Evolutionary conservation across 2,329 filamentous ascomycete species (phyloP).

Genomic region (Shiraia sp.): DNA sequence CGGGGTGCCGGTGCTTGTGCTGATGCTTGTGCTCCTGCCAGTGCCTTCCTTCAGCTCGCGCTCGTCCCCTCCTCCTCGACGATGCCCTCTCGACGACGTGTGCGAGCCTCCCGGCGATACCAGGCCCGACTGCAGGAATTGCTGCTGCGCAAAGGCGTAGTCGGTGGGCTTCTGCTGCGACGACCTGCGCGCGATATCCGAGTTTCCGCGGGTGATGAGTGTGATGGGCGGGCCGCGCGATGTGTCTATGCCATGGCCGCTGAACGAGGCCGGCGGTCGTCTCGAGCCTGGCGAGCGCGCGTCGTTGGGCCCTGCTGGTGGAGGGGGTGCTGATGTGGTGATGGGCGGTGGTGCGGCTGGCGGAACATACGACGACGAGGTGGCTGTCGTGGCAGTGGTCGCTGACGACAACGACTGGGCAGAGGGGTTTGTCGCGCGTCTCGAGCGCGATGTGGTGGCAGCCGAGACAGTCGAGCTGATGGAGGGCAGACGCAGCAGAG

Average conservation of each 20-base stretch:
- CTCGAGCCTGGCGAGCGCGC: slow-evolving; percentile 38
- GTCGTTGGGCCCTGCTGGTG: slow-evolving; percentile 32
- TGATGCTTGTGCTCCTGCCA: too few relatives aligned
- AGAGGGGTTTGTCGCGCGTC: slow-evolving; percentile 32
- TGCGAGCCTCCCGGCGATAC: slow-evolving; percentile 28
- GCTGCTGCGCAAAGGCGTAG: slow-evolving; percentile 34
- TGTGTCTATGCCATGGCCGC: slow-evolving; percentile 56
- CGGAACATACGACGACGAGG: neutral
- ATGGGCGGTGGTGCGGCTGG: slow-evolving; percentile 32
- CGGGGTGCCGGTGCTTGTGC: slow-evolving; percentile 18
- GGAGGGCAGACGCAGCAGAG: slow-evolving; percentile 39
- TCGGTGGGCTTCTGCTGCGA: slow-evolving; percentile 34
- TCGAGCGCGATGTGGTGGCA: slow-evolving; percentile 24
- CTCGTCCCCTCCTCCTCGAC: slow-evolving; percentile 18
- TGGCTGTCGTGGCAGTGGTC: slow-evolving; percentile 11
- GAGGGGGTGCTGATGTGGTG: slow-evolving; percentile 31
- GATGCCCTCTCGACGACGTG: slow-evolving; percentile 17
- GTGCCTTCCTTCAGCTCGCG: too few relatives aligned
- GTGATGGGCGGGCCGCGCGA: slow-evolving; percentile 55
- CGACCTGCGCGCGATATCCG: slow-evolving; percentile 36
- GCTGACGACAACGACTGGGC: slow-evolving; percentile 19
- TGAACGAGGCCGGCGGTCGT: slow-evolving; percentile 53
- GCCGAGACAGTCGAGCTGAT: slow-evolving; percentile 24
- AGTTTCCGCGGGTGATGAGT: slow-evolving; percentile 51
- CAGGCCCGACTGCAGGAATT: slow-evolving; percentile 25